Evolutionary conservation across 2,329 filamentous ascomycete species (phyloP).

Genomic region (Gyromitra esculenta): DNA sequence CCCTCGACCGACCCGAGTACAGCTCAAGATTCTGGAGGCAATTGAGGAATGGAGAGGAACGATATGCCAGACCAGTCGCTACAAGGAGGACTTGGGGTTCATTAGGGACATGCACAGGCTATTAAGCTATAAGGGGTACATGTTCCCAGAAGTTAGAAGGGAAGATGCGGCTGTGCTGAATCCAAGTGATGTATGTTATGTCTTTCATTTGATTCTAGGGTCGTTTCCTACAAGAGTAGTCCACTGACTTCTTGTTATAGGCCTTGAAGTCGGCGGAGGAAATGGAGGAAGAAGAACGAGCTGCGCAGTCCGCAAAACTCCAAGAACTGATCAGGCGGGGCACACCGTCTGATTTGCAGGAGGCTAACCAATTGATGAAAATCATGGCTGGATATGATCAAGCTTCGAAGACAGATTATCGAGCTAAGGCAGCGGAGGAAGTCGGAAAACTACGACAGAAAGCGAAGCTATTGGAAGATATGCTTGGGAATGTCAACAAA

Average conservation of each 20-base stretch:
- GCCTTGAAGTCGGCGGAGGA: conserved; percentile 96
- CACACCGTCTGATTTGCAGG: conserved; percentile 89
- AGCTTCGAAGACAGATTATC: conserved; percentile 93
- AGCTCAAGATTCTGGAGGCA: conserved; percentile 90
- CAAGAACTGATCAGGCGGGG: conserved; percentile 95
- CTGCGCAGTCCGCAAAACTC: conserved; percentile 96
- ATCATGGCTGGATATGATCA: conserved; percentile 98
- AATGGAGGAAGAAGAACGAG: conserved; percentile 96
- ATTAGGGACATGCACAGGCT: conserved; percentile 97
- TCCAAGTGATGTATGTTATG: conserved; percentile 83
- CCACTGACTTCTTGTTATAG: conserved; percentile 63
- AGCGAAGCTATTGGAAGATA: conserved; percentile 88
- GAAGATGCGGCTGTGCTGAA: conserved; percentile 97
- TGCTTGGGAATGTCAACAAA: conserved; percentile 81
- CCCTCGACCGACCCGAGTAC: conserved; percentile 83
- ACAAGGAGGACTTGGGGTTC: conserved; percentile 96
- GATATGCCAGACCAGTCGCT: conserved; percentile 96
- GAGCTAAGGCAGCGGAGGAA: conserved; percentile 95
- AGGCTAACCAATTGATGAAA: conserved; percentile 98
- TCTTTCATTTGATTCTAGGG: not conserved
- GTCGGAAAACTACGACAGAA: conserved; percentile 96
- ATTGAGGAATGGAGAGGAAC: conserved; percentile 99
- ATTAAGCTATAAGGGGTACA: conserved; percentile 95
- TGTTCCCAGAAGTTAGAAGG: conserved; percentile 88
- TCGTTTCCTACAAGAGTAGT: conserved; percentile 53